Conservation (phyloP, 2,329 filamentous ascomycete species). For the Bipolaris cookei region DNA sequence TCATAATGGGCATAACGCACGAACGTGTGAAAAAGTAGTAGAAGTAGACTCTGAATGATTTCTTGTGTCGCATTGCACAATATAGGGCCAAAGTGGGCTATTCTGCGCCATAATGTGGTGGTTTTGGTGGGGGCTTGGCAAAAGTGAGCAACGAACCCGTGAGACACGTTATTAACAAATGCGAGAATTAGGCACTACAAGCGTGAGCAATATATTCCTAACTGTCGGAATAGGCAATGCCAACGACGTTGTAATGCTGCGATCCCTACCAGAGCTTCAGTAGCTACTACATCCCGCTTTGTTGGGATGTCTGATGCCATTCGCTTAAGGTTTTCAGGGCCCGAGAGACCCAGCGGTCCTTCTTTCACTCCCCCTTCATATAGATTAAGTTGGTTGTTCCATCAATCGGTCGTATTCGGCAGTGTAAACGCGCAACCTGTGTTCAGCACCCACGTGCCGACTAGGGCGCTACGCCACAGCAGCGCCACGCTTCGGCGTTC, state of each 20-base stretch:
- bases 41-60: too few relatives aligned
- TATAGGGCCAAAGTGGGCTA: too few relatives aligned
- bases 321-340: background rate
- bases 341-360: background rate
- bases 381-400: slow-evolving; percentile 17
- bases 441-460: slow-evolving; percentile 1
- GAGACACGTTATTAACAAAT: too few relatives aligned
- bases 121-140: too few relatives aligned
- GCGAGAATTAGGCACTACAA: too few relatives aligned
- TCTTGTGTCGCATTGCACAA: too few relatives aligned
- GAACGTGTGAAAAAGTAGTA: too few relatives aligned
- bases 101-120: too few relatives aligned
- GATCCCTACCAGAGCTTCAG: background rate
- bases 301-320: background rate
- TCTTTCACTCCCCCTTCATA: background rate
- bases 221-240: background rate
- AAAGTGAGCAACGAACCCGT: too few relatives aligned
- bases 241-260: background rate
- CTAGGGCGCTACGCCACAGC: slow-evolving; percentile 7
- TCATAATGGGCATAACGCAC: too few relatives aligned
- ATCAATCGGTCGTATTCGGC: slow-evolving; percentile 24
- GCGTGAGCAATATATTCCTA: too few relatives aligned
- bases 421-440: background rate
- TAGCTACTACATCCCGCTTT: background rate
- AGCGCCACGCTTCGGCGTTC: slow-evolving; percentile 18